These are phyloP conservation scores for Adiantum capillusveneris DNA, from an alignment of 75 land plant species.

Conservation along the genomic window DNA sequence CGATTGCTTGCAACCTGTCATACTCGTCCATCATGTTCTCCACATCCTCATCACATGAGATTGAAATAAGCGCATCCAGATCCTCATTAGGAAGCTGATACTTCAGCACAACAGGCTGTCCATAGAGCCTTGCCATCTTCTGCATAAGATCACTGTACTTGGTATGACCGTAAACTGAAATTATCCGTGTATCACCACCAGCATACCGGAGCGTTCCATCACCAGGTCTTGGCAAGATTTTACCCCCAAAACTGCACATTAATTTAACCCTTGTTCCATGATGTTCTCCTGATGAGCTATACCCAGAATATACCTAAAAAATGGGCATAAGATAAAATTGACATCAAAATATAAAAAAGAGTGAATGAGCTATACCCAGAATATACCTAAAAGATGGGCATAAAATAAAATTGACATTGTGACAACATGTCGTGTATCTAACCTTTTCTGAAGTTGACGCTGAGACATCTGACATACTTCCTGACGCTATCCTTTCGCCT, in stretches of 20 bases:
- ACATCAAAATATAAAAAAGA: no score
- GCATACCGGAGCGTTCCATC: slow-evolving; percentile 48
- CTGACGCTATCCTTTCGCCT: slow-evolving; percentile 23
- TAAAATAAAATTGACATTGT: no score
- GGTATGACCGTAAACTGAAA: slow-evolving; percentile 29
- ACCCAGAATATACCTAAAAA: background rate
- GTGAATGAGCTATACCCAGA: background rate
- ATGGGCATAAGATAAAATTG: no score
- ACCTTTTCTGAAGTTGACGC: slow-evolving; percentile 4
- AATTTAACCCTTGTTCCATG: slow-evolving; percentile 20
- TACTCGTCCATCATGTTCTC: slow-evolving; percentile 53
- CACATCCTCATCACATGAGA: slow-evolving; percentile 39
- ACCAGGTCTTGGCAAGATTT: slow-evolving; percentile 36
- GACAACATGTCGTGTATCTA: no score
- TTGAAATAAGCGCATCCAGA: slow-evolving; percentile 45
- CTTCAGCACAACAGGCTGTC: slow-evolving; percentile 23
- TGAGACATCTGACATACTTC: slow-evolving; percentile 12
- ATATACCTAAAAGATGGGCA: no score
- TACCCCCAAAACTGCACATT: slow-evolving; percentile 50
- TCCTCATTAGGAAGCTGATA: slow-evolving; percentile 47
- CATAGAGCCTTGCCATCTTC: slow-evolving; percentile 32
- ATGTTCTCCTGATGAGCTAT: background rate
- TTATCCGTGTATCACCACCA: slow-evolving; percentile 44
- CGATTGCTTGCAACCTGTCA: slow-evolving; percentile 30
- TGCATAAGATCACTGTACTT: slow-evolving; percentile 23